Evolutionary conservation across 768 basidiomycete genomes (phyloP).

Genomic region (Pulveroboletus sp.): DNA sequence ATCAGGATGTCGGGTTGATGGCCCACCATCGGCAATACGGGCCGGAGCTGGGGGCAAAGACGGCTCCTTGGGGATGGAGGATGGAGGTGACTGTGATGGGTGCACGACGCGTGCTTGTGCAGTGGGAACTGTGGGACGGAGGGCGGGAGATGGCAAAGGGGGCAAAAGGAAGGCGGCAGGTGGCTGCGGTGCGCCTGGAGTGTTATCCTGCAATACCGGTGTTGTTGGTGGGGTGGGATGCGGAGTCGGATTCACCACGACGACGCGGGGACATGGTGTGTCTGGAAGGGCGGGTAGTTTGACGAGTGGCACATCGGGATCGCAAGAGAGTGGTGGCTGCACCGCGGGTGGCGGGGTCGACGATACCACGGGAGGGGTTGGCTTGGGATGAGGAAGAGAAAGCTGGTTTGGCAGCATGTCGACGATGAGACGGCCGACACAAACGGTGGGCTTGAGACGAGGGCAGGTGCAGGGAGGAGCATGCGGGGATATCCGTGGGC

Average conservation of each 20-base stretch:
- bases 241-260: constrained; percentile 75
- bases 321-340: constrained; percentile 13
- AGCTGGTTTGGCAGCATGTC: constrained; percentile 54
- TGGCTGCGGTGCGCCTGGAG: constrained; percentile 22
- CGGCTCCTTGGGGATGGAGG: constrained; percentile 1
- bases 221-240: constrained; percentile 78
- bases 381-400: constrained; percentile 20
- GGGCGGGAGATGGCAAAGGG: constrained; percentile 27
- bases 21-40: constrained; percentile 20
- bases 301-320: constrained; percentile 24
- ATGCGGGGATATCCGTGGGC: constrained; percentile 25
- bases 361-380: background rate
- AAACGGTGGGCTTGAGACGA: constrained; percentile 23
- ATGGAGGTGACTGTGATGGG: constrained; percentile 20
- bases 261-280: constrained; percentile 49
- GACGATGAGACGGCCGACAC: constrained; percentile 50
- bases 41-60: constrained; percentile 4
- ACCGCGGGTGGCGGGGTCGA: constrained; percentile 5
- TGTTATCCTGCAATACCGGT: constrained; percentile 39
- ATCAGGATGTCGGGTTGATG: constrained; percentile 36
- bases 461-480: constrained; percentile 11
- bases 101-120: constrained; percentile 1
- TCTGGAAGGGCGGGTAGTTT: constrained; percentile 25
- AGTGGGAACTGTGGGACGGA: constrained; percentile 7
- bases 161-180: constrained; percentile 28